Evolutionary conservation across 768 basidiomycete species (phyloP).

Genomic region (Asterophora parasitica): DNA sequence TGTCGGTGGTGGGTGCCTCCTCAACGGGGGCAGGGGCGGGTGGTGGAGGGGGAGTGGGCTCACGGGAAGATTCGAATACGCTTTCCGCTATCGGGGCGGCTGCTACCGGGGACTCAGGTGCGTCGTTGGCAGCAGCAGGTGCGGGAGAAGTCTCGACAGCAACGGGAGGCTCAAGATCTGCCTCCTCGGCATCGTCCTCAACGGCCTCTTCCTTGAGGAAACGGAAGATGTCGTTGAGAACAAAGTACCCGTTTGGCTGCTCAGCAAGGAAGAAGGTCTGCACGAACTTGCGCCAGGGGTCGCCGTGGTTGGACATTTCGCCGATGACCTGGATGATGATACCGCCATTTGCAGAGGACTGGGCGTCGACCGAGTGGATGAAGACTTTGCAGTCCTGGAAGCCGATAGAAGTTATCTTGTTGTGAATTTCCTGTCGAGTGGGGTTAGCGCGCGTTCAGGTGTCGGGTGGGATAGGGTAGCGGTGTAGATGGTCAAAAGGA

Average conservation of each 20-base stretch:
- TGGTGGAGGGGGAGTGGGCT: slow-evolving; percentile 28
- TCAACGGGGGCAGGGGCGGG: slow-evolving; percentile 28
- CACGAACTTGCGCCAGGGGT: slow-evolving; percentile 96
- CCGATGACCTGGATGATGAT: slow-evolving; percentile 99
- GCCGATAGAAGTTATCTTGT: slow-evolving; percentile 89
- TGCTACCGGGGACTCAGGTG: slow-evolving; percentile 30
- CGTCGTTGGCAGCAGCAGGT: slow-evolving; percentile 23
- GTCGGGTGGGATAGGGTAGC: too few species aligned
- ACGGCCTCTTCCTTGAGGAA: slow-evolving; percentile 95
- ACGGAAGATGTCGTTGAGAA: slow-evolving; percentile 99
- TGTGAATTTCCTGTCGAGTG: slow-evolving; percentile 84
- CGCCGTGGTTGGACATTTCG: slow-evolving; percentile 93
- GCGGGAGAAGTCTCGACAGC: slow-evolving; percentile 13
- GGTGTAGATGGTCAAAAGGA: too few species aligned
- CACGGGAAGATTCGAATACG: slow-evolving; percentile 35
- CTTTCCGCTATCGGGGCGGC: slow-evolving; percentile 26
- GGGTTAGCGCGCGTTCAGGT: not conserved
- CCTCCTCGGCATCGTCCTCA: slow-evolving; percentile 66
- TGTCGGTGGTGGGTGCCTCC: slow-evolving; percentile 39
- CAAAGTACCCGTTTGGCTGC: slow-evolving; percentile 98
- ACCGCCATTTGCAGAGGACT: slow-evolving; percentile 89
- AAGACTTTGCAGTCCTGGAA: slow-evolving; percentile 98
- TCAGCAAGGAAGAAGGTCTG: slow-evolving; percentile 99
- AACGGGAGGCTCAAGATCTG: slow-evolving; percentile 13
- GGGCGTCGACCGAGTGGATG: slow-evolving; percentile 97